phyloP scores from a whole-genome alignment of 2,329 filamentous ascomycete species.

The Lasiodiplodia hormozganensis region DNA sequence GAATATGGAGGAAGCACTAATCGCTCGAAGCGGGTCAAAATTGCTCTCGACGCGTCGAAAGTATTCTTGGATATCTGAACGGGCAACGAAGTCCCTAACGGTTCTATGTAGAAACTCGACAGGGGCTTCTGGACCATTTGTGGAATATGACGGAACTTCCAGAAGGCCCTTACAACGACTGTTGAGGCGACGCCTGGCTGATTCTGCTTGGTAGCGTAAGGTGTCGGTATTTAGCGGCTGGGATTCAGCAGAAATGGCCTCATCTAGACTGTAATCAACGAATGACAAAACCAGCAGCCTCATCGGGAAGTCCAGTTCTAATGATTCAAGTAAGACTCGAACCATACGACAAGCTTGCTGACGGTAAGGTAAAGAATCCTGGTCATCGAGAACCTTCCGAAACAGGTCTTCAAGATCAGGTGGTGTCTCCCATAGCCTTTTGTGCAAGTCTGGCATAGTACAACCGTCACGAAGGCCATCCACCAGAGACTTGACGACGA shows the following conservation, averaged over 20 bases:
- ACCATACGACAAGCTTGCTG: slow-evolving; percentile 32
- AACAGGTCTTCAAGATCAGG: slow-evolving; percentile 32
- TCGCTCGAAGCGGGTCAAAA: neutral
- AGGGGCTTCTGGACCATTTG: neutral
- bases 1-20: neutral
- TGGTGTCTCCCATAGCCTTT: slow-evolving; percentile 28
- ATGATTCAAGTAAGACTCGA: slow-evolving; percentile 20
- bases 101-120: slow-evolving; percentile 32
- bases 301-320: neutral
- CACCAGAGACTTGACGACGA: slow-evolving; percentile 32
- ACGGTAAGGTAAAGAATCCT: neutral
- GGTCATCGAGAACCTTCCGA: slow-evolving; percentile 21
- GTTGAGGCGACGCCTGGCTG: slow-evolving; percentile 25
- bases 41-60: neutral
- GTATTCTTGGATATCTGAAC: neutral
- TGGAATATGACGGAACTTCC: slow-evolving; percentile 13
- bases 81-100: slow-evolving; percentile 30
- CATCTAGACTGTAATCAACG: slow-evolving; percentile 19
- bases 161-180: slow-evolving; percentile 33
- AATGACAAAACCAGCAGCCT: slow-evolving; percentile 30
- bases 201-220: neutral
- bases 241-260: slow-evolving; percentile 6
- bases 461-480: slow-evolving; percentile 31
- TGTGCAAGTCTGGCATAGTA: slow-evolving; percentile 27
- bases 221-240: neutral